phyloP scores from a whole-genome alignment of 768 basidiomycete species.

The Naganishia kalamii region DNA sequence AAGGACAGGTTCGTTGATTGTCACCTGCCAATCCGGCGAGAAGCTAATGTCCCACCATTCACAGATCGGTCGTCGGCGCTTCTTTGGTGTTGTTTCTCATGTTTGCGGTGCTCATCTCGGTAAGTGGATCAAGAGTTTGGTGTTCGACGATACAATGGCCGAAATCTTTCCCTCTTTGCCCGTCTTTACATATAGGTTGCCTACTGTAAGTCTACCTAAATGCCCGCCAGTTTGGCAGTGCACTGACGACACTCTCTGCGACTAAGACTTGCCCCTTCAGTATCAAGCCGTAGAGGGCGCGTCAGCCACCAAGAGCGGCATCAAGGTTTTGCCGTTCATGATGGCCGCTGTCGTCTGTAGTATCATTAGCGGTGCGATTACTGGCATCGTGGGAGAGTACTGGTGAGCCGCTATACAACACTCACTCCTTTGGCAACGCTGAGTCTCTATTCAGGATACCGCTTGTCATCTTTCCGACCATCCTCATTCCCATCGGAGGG shows the following conservation, averaged over 20 bases:
- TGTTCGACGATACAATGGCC: too few species aligned
- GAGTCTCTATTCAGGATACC: constrained; percentile 29
- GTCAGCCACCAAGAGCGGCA: constrained; percentile 42
- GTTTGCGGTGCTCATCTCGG: constrained; percentile 13
- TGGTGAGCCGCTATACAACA: constrained; percentile 25
- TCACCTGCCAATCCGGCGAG: not conserved
- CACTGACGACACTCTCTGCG: too few species aligned
- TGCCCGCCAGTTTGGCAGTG: not conserved
- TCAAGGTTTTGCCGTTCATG: constrained; percentile 46
- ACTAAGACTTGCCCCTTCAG: constrained; percentile 33
- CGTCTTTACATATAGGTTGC: not conserved
- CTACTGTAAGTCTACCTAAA: constrained; percentile 2
- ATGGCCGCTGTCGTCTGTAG: constrained; percentile 39
- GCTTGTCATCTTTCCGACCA: constrained; percentile 45
- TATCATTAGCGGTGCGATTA: constrained; percentile 38
- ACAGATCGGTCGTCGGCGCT: constrained; percentile 35
- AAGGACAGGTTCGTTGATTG: constrained; percentile 26
- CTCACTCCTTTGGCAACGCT: not conserved
- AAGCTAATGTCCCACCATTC: not conserved
- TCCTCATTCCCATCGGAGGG: constrained; percentile 44
- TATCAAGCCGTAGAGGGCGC: constrained; percentile 38
- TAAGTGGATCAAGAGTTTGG: too few species aligned
- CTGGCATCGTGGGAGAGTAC: constrained; percentile 44
- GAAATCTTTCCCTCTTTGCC: not conserved
- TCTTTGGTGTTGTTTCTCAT: not conserved